phyloP scores from a whole-genome alignment of 192 early-diverging fungal species.

The Backusella circina region DNA sequence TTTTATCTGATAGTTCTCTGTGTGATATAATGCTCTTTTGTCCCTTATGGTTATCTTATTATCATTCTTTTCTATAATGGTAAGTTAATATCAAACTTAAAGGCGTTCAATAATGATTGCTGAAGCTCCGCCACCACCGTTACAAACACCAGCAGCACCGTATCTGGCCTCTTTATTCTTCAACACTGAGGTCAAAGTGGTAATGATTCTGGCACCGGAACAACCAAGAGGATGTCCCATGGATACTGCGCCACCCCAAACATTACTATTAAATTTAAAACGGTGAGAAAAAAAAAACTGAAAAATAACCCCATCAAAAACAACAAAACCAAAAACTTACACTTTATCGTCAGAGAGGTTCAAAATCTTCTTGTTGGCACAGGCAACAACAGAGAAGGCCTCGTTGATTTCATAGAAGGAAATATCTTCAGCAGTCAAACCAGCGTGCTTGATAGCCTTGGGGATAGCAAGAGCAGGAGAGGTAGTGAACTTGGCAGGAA shows the following conservation, averaged over 20 bases:
- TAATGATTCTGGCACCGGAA: constrained; percentile 89
- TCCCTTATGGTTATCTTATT: too few relatives aligned
- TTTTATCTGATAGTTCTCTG: too few relatives aligned
- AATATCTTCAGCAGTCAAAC: constrained; percentile 56
- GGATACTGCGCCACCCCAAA: constrained; percentile 96
- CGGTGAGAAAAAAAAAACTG: neutral
- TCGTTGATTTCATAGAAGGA: constrained; percentile 83
- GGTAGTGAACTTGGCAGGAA: constrained; percentile 71
- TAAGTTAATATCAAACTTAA: too few relatives aligned
- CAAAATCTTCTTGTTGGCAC: constrained; percentile 86
- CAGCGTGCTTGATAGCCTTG: constrained; percentile 70
- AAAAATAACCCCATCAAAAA: neutral
- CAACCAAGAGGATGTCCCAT: constrained; percentile 96
- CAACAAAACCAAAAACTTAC: constrained; percentile 9
- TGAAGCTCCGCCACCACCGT: constrained; percentile 43
- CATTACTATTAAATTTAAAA: constrained; percentile 58
- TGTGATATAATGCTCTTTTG: too few relatives aligned
- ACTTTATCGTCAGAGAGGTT: constrained; percentile 68
- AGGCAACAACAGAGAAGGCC: constrained; percentile 81
- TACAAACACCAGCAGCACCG: constrained; percentile 92
- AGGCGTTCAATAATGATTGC: constrained; percentile 32
- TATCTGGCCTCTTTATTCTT: constrained; percentile 77
- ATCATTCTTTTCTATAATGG: too few relatives aligned
- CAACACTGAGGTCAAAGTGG: constrained; percentile 80
- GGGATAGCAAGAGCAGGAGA: constrained; percentile 72